Evolutionary conservation across 768 basidiomycete genomes (phyloP).

Genomic region (Fomitopsis pulvina): DNA sequence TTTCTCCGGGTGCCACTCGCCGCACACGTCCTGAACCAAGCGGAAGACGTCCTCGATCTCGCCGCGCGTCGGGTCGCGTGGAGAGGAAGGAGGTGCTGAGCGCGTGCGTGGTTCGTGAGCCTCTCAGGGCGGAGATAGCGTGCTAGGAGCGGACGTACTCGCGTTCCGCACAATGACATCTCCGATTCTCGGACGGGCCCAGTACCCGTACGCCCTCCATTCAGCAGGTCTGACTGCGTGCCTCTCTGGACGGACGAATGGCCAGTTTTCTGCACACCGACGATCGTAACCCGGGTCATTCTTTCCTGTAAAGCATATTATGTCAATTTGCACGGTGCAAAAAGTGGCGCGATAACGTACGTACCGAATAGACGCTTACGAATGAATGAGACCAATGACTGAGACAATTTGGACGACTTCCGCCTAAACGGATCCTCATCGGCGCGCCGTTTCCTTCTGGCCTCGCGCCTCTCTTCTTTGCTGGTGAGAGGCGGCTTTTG

Average conservation of each 20-base stretch:
- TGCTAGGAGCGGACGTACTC: slow-evolving; percentile 23
- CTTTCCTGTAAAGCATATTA: not conserved
- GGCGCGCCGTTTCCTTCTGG: not conserved
- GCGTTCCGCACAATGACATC: slow-evolving; percentile 36
- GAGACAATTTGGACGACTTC: not conserved
- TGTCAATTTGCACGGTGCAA: not conserved
- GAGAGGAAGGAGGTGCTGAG: slow-evolving; percentile 19
- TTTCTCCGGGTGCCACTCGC: slow-evolving; percentile 32
- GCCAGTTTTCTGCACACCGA: not conserved
- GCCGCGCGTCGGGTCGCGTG: slow-evolving; percentile 13
- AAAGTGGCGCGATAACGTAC: not conserved
- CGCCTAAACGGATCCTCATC: slow-evolving; percentile 4
- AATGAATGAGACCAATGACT: slow-evolving; percentile 3
- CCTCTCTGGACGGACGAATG: not conserved
- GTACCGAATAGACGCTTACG: not conserved
- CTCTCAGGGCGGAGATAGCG: not conserved
- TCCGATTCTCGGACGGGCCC: slow-evolving; percentile 40
- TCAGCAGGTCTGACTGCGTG: slow-evolving; percentile 27
- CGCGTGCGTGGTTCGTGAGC: not conserved
- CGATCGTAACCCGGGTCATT: not conserved
- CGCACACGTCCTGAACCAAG: slow-evolving; percentile 21
- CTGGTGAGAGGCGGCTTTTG: not conserved
- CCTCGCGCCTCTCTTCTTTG: not conserved
- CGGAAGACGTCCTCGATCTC: slow-evolving; percentile 27
- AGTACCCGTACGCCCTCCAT: slow-evolving; percentile 52